Conservation (phyloP, 257 asterid genomes). For the Solanum rostratum region DNA sequence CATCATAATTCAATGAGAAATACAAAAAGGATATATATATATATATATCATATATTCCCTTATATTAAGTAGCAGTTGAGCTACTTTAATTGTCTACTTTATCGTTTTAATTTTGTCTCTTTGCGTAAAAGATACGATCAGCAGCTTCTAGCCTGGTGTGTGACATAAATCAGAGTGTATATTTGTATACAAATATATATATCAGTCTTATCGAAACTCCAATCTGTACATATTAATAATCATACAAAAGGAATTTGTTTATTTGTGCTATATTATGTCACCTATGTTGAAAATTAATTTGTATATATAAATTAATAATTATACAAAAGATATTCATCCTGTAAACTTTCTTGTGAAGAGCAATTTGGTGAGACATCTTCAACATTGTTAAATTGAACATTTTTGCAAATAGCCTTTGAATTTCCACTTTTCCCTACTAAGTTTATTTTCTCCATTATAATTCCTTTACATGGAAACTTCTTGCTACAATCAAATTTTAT, state of each 20-base stretch:
- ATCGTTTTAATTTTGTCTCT: no score
- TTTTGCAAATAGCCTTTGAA: conserved; percentile 41
- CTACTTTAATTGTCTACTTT: no score
- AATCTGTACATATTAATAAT: no score
- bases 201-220: neutral
- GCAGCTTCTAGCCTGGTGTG: no score
- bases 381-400: conserved; percentile 22
- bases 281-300: neutral
- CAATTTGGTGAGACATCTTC: conserved; percentile 50
- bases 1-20: neutral
- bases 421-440: conserved; percentile 13
- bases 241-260: neutral
- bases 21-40: neutral
- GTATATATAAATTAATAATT: neutral
- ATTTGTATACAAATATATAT: no score
- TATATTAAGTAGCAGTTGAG: no score
- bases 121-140: no score
- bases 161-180: no score
- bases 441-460: conserved; percentile 44
- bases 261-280: neutral
- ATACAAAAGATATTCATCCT: neutral
- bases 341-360: neutral
- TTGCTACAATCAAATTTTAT: conserved; percentile 46
- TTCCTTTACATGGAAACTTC: conserved; percentile 49
- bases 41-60: no score